Base-by-base conservation (phyloP, 1,284 basidiomycete species). In the Rhodotorula sp. region DNA sequence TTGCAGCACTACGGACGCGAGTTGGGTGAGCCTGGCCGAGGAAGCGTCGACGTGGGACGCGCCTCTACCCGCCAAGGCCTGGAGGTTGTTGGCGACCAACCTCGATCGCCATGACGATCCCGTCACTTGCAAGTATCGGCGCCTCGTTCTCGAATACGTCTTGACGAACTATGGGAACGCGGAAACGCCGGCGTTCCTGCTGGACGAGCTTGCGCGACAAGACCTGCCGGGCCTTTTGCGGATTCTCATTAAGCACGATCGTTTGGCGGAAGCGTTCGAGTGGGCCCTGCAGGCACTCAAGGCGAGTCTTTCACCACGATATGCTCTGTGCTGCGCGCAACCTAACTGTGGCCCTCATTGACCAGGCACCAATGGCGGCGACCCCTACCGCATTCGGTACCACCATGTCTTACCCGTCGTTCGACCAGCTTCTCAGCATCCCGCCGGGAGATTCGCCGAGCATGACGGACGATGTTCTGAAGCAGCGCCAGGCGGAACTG, bases 71-170 rank as follows among this genome's bases (percentile, higher is more conserved):
- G 89, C 92, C 71, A 86, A 91, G 69, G 93, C 90, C 3, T 93
- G 94, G 91, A 85, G 90, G 77, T 95, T 93, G 80, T 85, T 99
- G 60, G 89, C 91, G 71, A 84, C 88, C 74, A 86, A 89, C 33
- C 83, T 98, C 65, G 86, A 87, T 67, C 86, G 89, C 62, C 86
- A 95, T 78, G 93, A 96, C 79, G 83, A 84, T n/a, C 79, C 91
- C 76, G 84, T 84, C 68, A 70, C 72, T n/a, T 95, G 95, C 80
- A 86, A 85, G 62, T 89, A 91, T 76, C 85, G 86, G 15, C 70
- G 78, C 18, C 76, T 78, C 53, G 86, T 89, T 18, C 82, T 93
- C 59, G 91, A 95, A 79, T 88, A 87, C 15, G 85, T 95, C 29
- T 82, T 95, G 70, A 85, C 85, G 53, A 82, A 86, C 67, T 88